These are phyloP conservation scores for Talaromyces borbonicus DNA, from an alignment of 495 filamentous ascomycete species.

Conservation along the genomic window DNA sequence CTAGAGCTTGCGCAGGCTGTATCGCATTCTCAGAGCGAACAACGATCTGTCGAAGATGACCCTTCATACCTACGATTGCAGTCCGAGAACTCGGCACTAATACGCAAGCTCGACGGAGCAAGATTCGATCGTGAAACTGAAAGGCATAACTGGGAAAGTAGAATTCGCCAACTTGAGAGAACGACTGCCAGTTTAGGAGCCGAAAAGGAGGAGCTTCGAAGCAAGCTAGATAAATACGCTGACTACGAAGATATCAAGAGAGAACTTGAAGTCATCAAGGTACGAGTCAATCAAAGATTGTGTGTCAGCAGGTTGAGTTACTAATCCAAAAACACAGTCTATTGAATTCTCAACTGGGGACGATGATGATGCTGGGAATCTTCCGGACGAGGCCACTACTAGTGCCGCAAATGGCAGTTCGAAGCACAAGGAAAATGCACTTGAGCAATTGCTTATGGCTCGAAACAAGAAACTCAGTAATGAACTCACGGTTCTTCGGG, in stretches of 20 bases:
- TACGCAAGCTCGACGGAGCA: conserved; percentile 76
- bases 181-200: conserved; percentile 42
- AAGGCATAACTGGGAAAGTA: conserved; percentile 62
- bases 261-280: conserved; percentile 90
- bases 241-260: conserved; percentile 96
- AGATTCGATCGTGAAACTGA: conserved; percentile 73
- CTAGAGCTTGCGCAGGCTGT: conserved; percentile 83
- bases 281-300: conserved; percentile 18
- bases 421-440: conserved; percentile 62
- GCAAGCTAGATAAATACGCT: conserved; percentile 75
- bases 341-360: conserved; percentile 92
- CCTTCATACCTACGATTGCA: conserved; percentile 73
- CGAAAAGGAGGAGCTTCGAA: conserved; percentile 67
- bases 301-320: no score
- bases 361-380: conserved; percentile 52
- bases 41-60: conserved; percentile 66
- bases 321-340: conserved; percentile 39
- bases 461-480: conserved; percentile 93
- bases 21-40: conserved; percentile 57
- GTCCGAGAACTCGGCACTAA: conserved; percentile 83
- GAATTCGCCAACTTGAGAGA: conserved; percentile 41
- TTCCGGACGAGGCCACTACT: conserved; percentile 17
- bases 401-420: conserved; percentile 40
- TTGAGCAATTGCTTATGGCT: conserved; percentile 84
- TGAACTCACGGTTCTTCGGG: conserved; percentile 83